Evolutionary conservation across 768 basidiomycete species (phyloP).

Genomic region (Mycena floridula): DNA sequence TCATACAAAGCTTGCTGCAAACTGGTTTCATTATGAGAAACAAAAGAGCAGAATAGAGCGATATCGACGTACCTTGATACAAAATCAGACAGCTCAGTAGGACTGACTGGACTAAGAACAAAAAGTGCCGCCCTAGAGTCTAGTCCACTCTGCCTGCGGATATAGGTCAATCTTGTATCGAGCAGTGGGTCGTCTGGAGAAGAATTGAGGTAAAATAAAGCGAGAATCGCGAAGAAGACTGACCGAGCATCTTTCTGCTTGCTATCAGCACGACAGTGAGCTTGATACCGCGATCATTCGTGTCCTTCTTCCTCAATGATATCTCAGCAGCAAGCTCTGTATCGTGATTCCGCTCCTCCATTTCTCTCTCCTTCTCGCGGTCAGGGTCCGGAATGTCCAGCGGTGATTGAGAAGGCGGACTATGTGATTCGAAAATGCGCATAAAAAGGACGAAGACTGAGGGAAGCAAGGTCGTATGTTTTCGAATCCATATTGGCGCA

Average conservation of each 20-base stretch:
- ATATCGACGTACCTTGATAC: conserved; percentile 55
- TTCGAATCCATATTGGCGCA: conserved; percentile 96
- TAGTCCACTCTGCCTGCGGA: conserved; percentile 81
- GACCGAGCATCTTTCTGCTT: conserved; percentile 82
- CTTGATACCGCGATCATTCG: conserved; percentile 85
- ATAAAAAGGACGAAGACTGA: conserved; percentile 92
- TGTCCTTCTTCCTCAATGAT: conserved; percentile 68
- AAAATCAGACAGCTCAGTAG: conserved; percentile 84
- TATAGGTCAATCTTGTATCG: conserved; percentile 79
- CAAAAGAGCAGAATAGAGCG: neutral
- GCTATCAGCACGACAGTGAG: conserved; percentile 91
- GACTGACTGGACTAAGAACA: conserved; percentile 87
- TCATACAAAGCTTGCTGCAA: conserved; percentile 88
- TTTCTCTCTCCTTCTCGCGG: conserved; percentile 48
- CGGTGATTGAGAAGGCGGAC: conserved; percentile 39
- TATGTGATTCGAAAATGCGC: conserved; percentile 67
- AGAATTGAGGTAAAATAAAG: neutral
- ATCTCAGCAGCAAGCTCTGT: conserved; percentile 76
- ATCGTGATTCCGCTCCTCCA: conserved; percentile 70
- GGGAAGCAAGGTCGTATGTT: conserved; percentile 88
- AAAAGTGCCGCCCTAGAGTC: conserved; percentile 92
- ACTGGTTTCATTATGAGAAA: conserved; percentile 27
- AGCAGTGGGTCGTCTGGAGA: conserved; percentile 73
- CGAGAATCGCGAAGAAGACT: conserved; percentile 14
- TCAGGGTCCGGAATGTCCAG: conserved; percentile 49